Base-by-base conservation (phyloP, 2,329 filamentous ascomycete species). In the Alternaria arborescens region DNA sequence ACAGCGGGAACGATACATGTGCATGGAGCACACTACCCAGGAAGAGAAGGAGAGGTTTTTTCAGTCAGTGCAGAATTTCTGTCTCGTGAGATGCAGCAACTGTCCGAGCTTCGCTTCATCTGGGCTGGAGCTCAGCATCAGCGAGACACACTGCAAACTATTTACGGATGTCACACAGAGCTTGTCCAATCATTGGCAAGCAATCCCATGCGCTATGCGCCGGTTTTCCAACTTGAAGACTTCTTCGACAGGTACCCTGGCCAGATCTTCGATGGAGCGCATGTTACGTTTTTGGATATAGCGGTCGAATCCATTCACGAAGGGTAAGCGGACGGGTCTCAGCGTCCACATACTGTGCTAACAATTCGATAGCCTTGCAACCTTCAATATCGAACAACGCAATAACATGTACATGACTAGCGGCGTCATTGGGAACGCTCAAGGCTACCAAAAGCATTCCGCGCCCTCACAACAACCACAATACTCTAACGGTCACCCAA, bases 1-100 rank as follows among this genome's bases (percentile, higher is more conserved):
- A 94, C 92, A 2, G 93, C 93, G 2, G 93, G 91, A 5, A 96
- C 93, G 0, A 92, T 97, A 1, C 93, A 97, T 72, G 89, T 96
- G 10, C 93, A 97, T 72, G 93, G 93, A 12, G 88, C 91, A 7
- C 89, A 95, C 71, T 97, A 97, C 76, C 87, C 86, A 54, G 82
- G 87, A 75, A 67, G 87, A 79, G 79, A 88, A 81, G 83, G 88
- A 4, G 85, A 87, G 53, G 86, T 82, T 70, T 94, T 81, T 84
- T 92, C 82, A 70, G 85, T 81, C 77, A 87, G 85, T 79, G 55
- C 89, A 6, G 90, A 94, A 32, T 93, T 93, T 58, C 77, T 96
- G 8, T 88, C 89, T 0, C 85, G 89, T 20, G 92, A 93, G 73
- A 92, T 94, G 88, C 89, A 93, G 66, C 90, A 93, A 71, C 82